These are phyloP conservation scores for Hondaea fermentalgiana DNA, from an alignment of 108 stramenopile genomes.

Conservation along the genomic window DNA sequence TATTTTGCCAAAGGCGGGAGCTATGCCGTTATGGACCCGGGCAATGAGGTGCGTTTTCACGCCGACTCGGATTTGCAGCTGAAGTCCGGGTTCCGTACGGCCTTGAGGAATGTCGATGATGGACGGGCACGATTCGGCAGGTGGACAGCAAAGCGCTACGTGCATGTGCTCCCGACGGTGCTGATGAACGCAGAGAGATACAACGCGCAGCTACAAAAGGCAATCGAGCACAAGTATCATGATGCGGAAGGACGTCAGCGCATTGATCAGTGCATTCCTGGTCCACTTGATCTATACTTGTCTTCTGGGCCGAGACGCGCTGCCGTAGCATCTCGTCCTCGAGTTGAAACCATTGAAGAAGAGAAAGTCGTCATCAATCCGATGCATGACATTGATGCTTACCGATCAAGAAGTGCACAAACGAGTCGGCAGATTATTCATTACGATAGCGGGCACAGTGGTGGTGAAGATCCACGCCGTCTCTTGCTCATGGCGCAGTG, in stretches of 20 bases:
- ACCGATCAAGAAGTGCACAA: background rate
- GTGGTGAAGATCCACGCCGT: background rate
- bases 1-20: background rate
- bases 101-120: background rate
- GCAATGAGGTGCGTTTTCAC: background rate
- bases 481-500: background rate
- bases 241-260: background rate
- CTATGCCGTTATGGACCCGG: background rate
- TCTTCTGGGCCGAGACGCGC: too few relatives aligned
- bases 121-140: background rate
- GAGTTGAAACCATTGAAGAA: background rate
- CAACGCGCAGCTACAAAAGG: background rate
- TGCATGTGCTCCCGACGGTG: background rate
- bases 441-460: background rate
- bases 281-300: background rate
- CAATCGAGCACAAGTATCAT: background rate
- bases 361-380: background rate
- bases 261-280: background rate
- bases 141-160: background rate
- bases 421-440: background rate
- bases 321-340: too few relatives aligned
- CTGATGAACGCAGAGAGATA: background rate
- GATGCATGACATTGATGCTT: background rate
- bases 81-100: background rate
- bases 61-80: background rate